Evolutionary conservation across 768 basidiomycete genomes (phyloP), one percentile per base, ranked within the genome.

Genomic region (Trametes maxima): DNA sequence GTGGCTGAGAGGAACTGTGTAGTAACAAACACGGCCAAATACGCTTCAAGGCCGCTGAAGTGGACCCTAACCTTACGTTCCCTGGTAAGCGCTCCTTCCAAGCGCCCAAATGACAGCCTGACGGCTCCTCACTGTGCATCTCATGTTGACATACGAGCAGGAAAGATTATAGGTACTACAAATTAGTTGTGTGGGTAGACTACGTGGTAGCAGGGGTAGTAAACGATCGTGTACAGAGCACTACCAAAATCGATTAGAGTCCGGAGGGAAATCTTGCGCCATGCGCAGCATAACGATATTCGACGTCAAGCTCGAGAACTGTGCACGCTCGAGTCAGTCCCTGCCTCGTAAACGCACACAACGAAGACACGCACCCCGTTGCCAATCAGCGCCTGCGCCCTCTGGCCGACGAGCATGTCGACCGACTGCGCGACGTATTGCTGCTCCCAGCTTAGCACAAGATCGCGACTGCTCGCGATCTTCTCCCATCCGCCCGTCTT

Each of bases 321-420:
- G 57, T 40, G 19, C 16, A 7, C 35, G 2, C 2, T 1, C n/a
- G 14, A 42, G 35, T 5, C 47, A 16, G 11, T 16, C 1, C 16
- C 17, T 3, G 11, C 25, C 57, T 37, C 1, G 19, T 5, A 33
- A 24, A 52, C 14, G 1, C 16, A 28, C 24, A 28, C 7, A 5
- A 61, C 16, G 14, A 61, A 14, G 22, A 16, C 39, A 81, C 86
- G 65, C 68, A 87, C 87, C 59, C 88, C 89, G 67, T 90, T 90
- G 8, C 89, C 89, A 44, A 90, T 74, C 62, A 90, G 83, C 58
- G 84, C 77, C 65, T 87, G 82, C 0, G 87, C 87, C 53, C 84
- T 73, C 68, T 84, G 77, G 13, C 80, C 88, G 43, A 89, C 80
- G 64, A 85, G 76, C 87, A 89, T 89, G 71, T 90, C 89, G 67